Conservation (phyloP, 805 yeast species). For the Candida schatavii region DNA sequence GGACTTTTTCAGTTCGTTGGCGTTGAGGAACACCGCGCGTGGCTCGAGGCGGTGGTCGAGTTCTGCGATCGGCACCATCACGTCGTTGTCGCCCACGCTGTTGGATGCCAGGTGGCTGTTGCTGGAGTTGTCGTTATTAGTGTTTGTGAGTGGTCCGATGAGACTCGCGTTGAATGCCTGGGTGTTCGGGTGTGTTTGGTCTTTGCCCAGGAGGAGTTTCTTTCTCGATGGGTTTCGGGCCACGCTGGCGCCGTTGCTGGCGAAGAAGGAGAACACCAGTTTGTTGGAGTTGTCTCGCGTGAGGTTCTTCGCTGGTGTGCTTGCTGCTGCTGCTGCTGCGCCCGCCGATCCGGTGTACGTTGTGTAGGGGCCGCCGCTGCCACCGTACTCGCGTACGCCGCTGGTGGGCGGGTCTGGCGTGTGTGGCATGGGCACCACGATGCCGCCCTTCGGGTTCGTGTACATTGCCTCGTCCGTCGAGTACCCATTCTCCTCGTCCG, state of each 20-base stretch:
- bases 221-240: constrained; percentile 30
- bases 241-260: constrained; percentile 14
- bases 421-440: constrained; percentile 1
- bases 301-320: constrained; percentile 12
- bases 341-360: constrained; percentile 7
- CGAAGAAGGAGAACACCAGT: constrained; percentile 28
- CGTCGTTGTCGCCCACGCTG: constrained; percentile 9
- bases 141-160: not conserved
- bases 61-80: constrained; percentile 36
- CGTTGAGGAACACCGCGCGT: constrained; percentile 23
- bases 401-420: not conserved
- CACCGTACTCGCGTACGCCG: constrained; percentile 2
- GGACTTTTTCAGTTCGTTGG: constrained; percentile 26
- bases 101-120: constrained; percentile 10
- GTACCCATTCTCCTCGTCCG: constrained; percentile 39
- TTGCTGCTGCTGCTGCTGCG: constrained; percentile 7
- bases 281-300: constrained; percentile 36
- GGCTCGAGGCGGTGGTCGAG: constrained; percentile 25
- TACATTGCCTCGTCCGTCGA: constrained; percentile 30
- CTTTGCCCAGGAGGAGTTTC: constrained; percentile 24
- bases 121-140: not conserved
- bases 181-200: constrained; percentile 20
- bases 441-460: constrained; percentile 16
- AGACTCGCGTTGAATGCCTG: constrained; percentile 6
- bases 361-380: constrained; percentile 6